Percentiles rank a stretch among this genome's conserved stretches.
These are phyloP conservation scores for Isabelozyma heimii DNA, from an alignment of 805 yeast genomes.

Conservation along the genomic window DNA sequence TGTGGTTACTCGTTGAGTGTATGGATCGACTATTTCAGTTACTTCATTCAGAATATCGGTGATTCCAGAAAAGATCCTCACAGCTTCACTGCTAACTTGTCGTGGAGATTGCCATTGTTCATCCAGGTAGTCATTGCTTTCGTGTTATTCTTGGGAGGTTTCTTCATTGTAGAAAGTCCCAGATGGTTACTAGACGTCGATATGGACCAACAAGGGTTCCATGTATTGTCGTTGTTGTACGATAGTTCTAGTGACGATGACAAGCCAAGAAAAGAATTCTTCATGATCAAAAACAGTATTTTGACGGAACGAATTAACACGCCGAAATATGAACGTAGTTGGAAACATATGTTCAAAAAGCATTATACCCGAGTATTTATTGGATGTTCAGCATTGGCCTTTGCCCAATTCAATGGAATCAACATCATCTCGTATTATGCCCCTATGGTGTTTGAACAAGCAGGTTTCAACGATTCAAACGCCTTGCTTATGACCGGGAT, in stretches of 20 bases:
- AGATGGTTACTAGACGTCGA: constrained; percentile 87
- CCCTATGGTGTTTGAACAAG: constrained; percentile 50
- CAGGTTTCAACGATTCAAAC: constrained; percentile 41
- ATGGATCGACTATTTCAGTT: constrained; percentile 82
- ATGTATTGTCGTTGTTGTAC: constrained; percentile 23
- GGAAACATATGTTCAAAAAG: constrained; percentile 39
- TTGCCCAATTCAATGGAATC: constrained; percentile 53
- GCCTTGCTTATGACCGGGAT: constrained; percentile 46
- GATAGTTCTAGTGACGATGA: constrained; percentile 28
- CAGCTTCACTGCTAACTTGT: constrained; percentile 36
- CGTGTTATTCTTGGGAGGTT: constrained; percentile 68
- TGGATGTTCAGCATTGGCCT: constrained; percentile 43
- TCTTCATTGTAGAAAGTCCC: constrained; percentile 82
- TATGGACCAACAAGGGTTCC: constrained; percentile 54
- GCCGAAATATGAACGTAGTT: constrained; percentile 40
- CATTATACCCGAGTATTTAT: constrained; percentile 34
- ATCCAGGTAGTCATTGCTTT: constrained; percentile 75
- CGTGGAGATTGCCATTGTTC: constrained; percentile 80
- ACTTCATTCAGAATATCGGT: constrained; percentile 55
- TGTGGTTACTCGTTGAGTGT: constrained; percentile 79
- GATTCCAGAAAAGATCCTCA: constrained; percentile 35
- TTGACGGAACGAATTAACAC: constrained; percentile 33
- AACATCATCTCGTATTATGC: constrained; percentile 60
- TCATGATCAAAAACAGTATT: constrained; percentile 45
- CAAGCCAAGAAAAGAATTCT: constrained; percentile 41